A percentile compares a stretch with the other conserved stretches of the same genome.
Evolutionary conservation across 1,139 yeast genomes (phyloP).

Genomic region (Nadsonia starkeyi-henricii): DNA sequence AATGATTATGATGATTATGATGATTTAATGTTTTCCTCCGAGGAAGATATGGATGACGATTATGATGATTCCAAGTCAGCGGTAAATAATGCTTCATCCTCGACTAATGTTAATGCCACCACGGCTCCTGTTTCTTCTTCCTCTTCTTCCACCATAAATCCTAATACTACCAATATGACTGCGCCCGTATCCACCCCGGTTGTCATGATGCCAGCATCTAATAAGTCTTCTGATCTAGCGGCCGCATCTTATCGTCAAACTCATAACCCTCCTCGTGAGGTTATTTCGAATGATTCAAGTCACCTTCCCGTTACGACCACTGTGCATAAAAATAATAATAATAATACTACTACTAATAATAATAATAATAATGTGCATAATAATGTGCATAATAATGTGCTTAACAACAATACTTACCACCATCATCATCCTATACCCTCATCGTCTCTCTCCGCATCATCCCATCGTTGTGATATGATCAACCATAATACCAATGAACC

Average conservation of each 20-base stretch:
- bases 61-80: neutral
- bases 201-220: too few relatives aligned
- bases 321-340: too few relatives aligned
- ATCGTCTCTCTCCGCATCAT: slow-evolving; percentile 17
- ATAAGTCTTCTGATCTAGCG: too few relatives aligned
- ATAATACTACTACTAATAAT: neutral
- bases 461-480: slow-evolving; percentile 44
- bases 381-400: neutral
- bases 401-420: neutral
- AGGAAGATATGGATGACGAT: slow-evolving; percentile 5
- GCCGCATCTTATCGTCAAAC: too few relatives aligned
- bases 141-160: neutral
- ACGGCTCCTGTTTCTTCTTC: neutral
- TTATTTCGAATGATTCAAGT: too few relatives aligned
- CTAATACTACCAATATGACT: too few relatives aligned
- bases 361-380: neutral
- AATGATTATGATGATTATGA: too few relatives aligned
- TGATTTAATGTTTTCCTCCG: slow-evolving; percentile 1
- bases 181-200: too few relatives aligned
- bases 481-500: slow-evolving; percentile 48
- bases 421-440: slow-evolving; percentile 2
- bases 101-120: slow-evolving; percentile 1
- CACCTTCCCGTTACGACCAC: neutral
- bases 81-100: neutral
- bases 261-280: too few relatives aligned